phyloP scores from a whole-genome alignment of 768 basidiomycete species.

The Neoboletus magnificus region DNA sequence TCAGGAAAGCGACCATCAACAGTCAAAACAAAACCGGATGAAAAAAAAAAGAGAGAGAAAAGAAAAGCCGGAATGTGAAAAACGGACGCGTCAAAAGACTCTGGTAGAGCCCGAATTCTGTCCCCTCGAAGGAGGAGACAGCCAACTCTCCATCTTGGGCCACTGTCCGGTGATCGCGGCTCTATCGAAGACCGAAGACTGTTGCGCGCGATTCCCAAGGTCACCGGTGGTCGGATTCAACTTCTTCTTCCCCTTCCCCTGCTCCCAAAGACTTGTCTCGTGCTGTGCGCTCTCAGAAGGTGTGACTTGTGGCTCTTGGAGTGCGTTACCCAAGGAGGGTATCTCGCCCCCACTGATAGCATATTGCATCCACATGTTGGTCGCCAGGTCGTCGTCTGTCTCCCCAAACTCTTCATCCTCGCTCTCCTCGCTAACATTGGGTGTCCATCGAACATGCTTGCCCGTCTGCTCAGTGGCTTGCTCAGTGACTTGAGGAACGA shows the following conservation, averaged over 20 bases:
- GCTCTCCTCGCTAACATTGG: conserved; percentile 13
- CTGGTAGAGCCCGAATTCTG: conserved; percentile 31
- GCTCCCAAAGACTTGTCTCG: conserved; percentile 20
- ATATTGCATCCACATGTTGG: conserved; percentile 30
- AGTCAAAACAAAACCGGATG: not conserved
- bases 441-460: conserved; percentile 29
- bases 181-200: conserved; percentile 26
- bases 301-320: not conserved
- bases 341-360: conserved; percentile 27
- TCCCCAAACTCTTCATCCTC: conserved; percentile 25
- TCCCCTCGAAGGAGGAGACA: conserved; percentile 28
- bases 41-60: not conserved
- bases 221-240: conserved; percentile 13
- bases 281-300: conserved; percentile 5
- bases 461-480: conserved; percentile 6
- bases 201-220: conserved; percentile 22
- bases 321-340: conserved; percentile 7
- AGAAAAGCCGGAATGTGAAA: not conserved
- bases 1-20: conserved; percentile 9
- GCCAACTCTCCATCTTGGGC: conserved; percentile 37
- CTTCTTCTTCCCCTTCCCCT: conserved; percentile 24
- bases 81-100: conserved; percentile 24
- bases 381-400: conserved; percentile 14
- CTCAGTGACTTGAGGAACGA: conserved; percentile 1
- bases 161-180: conserved; percentile 28